Percentiles rank a stretch among this genome's conserved stretches.
These are phyloP conservation scores for Arctium minus DNA, from an alignment of 129 eudicot genomes.

Conservation along the genomic window DNA sequence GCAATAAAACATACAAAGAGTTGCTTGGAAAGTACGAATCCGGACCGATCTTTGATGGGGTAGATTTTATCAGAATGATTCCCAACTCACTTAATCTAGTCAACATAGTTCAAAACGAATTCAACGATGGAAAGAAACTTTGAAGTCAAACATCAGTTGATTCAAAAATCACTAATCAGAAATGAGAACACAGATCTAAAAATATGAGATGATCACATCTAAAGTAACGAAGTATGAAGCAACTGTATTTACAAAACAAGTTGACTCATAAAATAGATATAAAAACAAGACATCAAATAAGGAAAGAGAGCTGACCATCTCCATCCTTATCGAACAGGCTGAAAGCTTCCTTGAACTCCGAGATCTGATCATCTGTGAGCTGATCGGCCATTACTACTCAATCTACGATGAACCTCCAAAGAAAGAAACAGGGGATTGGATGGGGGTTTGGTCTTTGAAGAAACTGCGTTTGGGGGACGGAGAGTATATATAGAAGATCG, in stretches of 20 bases:
- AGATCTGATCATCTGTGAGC: conserved; percentile 65
- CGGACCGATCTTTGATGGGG: background rate
- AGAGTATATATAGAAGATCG: conserved; percentile 19
- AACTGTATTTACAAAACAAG: background rate
- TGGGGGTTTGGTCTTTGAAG: conserved; percentile 5
- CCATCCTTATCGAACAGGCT: conserved; percentile 57
- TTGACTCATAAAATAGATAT: background rate
- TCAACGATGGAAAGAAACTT: background rate
- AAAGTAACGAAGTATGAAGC: background rate
- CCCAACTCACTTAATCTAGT: background rate
- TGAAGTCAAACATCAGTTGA: conserved; percentile 3
- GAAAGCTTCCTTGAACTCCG: conserved; percentile 63
- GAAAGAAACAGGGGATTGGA: conserved; percentile 7
- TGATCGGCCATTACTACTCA: conserved; percentile 43
- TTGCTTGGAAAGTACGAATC: background rate
- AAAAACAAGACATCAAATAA: background rate
- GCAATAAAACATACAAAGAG: background rate
- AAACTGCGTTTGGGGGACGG: background rate
- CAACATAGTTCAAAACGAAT: background rate
- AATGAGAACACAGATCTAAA: conserved; percentile 13
- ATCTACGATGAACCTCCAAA: background rate
- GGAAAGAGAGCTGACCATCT: conserved; percentile 33
- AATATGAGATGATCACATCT: background rate
- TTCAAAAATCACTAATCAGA: background rate
- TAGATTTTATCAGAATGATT: background rate